Evolutionary conservation across 1,284 basidiomycete genomes (phyloP), one percentile per base, ranked within the genome.

Genomic region (Trichosporon asahii): DNA sequence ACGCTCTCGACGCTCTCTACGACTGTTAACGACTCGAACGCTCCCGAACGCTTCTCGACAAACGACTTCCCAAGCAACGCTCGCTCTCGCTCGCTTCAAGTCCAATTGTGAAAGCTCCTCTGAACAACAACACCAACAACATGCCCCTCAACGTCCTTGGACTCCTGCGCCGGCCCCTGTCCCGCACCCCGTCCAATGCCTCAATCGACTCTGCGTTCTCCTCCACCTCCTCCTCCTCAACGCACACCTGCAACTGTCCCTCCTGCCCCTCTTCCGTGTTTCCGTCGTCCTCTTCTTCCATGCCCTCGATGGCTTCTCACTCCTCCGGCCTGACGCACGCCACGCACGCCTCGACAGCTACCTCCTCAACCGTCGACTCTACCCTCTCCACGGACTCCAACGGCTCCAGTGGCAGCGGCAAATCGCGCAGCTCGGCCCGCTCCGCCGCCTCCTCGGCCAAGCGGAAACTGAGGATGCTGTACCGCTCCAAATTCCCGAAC

Each of bases 71-170:
- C 6, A 7, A 2, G n/a, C n/a, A n/a, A 37, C 9, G 35, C 7
- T 14, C 35, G 40, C 40, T 44, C 40, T 44, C 40, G 40, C 40
- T 18, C 40, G 40, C 14, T n/a, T 44, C n/a, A n/a, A n/a, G n/a
- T n/a, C n/a, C 40, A 15, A 3, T 18, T n/a, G 40, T n/a, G 18
- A 11, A 18, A 8, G 4, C 40, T 44, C 9, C 40, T 44, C 18
- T 44, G 18, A 44, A 44, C 40, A 37, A 37, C 12, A 6, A 15
- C 14, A 15, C 29, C 4, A 31, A n/a, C 7, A 31, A 29, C 12
- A 61, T 61, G 57, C 21, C 27, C 11, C 27, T 61, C 57, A 61
- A 61, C 27, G 57, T 61, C 57, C 23, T 61, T 31, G 27, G 57
- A 2, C 57, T 29, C 57, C 27, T 61, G 29, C 29, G 57, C 27